Conservation (phyloP, 768 basidiomycete genomes). For the Scleroderma citrinum region DNA sequence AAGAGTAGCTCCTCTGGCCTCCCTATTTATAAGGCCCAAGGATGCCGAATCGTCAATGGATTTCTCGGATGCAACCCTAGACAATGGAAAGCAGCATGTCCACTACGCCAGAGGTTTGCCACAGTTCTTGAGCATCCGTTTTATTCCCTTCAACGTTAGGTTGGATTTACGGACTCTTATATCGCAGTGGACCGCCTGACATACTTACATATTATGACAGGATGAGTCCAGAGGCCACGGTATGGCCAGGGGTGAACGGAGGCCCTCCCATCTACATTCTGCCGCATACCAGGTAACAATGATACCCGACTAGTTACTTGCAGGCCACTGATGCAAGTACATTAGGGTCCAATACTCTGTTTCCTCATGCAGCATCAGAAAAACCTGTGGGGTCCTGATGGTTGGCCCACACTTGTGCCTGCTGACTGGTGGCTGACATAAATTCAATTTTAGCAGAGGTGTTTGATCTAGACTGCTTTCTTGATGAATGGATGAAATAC, state of each 20-base stretch:
- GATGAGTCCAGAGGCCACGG: conserved; percentile 14
- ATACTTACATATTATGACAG: conserved; percentile 11
- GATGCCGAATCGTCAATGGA: no score
- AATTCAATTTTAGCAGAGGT: conserved; percentile 33
- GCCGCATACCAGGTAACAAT: conserved; percentile 21
- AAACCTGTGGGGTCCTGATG: conserved; percentile 66
- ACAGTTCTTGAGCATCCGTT: no score
- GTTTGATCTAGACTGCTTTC: conserved; percentile 65
- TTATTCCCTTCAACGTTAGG: conserved; percentile 22
- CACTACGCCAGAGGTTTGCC: no score
- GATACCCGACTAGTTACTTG: neutral
- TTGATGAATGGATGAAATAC: conserved; percentile 57
- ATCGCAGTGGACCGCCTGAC: neutral
- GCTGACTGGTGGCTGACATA: neutral
- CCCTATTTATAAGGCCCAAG: no score
- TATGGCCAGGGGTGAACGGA: conserved; percentile 19
- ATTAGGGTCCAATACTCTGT: conserved; percentile 41
- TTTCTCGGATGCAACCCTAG: no score
- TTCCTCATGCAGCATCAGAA: conserved; percentile 54
- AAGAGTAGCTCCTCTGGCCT: no score
- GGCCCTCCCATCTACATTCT: conserved; percentile 29
- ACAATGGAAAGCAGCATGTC: no score
- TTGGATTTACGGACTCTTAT: neutral
- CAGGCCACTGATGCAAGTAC: neutral
- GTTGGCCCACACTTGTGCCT: conserved; percentile 21